Base-by-base conservation (phyloP, 768 basidiomycete genomes). In the Leucocoprinus birnbaumii region DNA sequence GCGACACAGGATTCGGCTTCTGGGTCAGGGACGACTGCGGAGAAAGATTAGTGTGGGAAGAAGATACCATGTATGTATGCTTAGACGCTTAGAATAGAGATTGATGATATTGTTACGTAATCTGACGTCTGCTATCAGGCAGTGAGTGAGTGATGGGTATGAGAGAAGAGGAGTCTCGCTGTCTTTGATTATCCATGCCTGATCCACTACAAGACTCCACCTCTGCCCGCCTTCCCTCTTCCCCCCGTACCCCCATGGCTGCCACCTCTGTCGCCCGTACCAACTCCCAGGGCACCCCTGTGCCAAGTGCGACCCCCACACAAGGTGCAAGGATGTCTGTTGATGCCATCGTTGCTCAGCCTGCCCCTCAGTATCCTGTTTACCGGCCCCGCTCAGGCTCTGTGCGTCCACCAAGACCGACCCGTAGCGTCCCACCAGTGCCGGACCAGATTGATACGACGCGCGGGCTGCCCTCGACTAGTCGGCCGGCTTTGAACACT, bases 21-120 rank as follows among this genome's bases (percentile, higher is more conserved):
- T 5, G 31, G 6, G 11, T 11, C 31, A 31, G 31, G 31, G 31
- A 31, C 31, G 31, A 11, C 31, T 31, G 31, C 31, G 31, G 31
- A 31, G 5, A 31, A 31, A 11, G 6, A 31, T 5, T 31, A 31
- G 48, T 34, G 35, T 48, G 48, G 48, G 35, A 14, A 35, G 11
- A 18, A 11, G 21, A 21, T 45, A 45, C 19, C 24, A 7, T 7
- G 5, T 45, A 11, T 24, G 18, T 26, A 35, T 21, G 48, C 21
- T n/a, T 31, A 31, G 31, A 35, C 11, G 48, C 21, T n/a, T 31
- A 31, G 31, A 5, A 11, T 38, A 38, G 9, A 44, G 11, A 34
- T 52, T 41, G 51, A 53, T 34, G n/a, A 31, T 31, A 34, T 3
- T 27, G 45, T 54, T 54, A 54, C 45, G 18, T 55, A 55, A 55